Evolutionary conservation across 1,284 basidiomycete species (phyloP).

Genomic region (Testicularia cyperi): DNA sequence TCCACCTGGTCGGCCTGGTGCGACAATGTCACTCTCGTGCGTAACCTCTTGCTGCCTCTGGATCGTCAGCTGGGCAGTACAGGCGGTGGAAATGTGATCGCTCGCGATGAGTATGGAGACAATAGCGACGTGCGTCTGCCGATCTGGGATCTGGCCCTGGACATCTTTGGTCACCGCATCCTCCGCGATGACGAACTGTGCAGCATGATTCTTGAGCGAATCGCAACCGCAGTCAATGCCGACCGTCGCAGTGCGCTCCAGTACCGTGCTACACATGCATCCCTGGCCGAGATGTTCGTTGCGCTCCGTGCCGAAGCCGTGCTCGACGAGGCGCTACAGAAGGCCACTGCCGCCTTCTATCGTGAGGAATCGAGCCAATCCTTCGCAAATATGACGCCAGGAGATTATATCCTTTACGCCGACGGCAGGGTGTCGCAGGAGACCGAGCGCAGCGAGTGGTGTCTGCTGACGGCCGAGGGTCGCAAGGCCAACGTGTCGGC

Average conservation of each 20-base stretch:
- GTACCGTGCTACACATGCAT: constrained; percentile 28
- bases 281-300: constrained; percentile 40
- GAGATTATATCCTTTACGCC: constrained; percentile 34
- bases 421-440: constrained; percentile 35
- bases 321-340: constrained; percentile 28
- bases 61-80: constrained; percentile 7
- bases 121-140: constrained; percentile 3
- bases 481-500: constrained; percentile 19
- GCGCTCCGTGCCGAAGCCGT: constrained; percentile 26
- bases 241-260: constrained; percentile 10
- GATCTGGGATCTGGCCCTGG: constrained; percentile 40
- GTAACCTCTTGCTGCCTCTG: constrained; percentile 23
- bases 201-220: constrained; percentile 11
- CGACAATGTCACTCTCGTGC: constrained; percentile 24
- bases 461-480: constrained; percentile 16
- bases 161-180: constrained; percentile 41
- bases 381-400: constrained; percentile 9
- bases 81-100: not conserved
- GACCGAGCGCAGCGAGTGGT: constrained; percentile 32
- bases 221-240: constrained; percentile 27
- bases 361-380: constrained; percentile 14
- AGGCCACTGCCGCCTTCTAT: constrained; percentile 36
- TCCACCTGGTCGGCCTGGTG: constrained; percentile 43
- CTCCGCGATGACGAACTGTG: constrained; percentile 26
- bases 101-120: not conserved